Evolutionary conservation across 2,329 filamentous ascomycete genomes (phyloP).

Genomic region (Ceratocystis lukuohia): DNA sequence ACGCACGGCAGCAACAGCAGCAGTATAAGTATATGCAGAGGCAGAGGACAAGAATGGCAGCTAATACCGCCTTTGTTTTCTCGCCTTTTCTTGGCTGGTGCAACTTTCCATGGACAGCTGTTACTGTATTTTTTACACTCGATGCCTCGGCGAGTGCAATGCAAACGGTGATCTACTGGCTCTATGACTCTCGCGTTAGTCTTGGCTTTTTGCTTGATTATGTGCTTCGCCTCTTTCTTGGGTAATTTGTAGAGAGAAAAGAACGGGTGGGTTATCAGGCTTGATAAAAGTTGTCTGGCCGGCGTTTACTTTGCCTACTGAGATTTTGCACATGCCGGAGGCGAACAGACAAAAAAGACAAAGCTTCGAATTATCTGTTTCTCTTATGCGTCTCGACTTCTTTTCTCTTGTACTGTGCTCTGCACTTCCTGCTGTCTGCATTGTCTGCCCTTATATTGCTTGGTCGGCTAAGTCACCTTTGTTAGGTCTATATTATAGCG

Average conservation of each 20-base stretch:
- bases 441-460: not conserved
- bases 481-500: not conserved
- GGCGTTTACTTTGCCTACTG: not conserved
- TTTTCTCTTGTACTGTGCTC: not conserved
- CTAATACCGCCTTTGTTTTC: not conserved
- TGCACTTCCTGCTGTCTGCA: not conserved
- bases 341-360: not conserved
- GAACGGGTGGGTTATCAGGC: not conserved
- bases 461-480: not conserved
- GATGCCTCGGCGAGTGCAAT: no score
- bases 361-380: not conserved
- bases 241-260: not conserved
- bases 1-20: not conserved
- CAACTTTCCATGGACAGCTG: not conserved
- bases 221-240: not conserved
- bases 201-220: not conserved
- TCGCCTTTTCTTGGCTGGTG: not conserved
- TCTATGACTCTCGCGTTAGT: no score
- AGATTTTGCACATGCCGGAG: not conserved
- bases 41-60: not conserved
- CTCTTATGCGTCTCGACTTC: not conserved
- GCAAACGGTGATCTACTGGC: no score
- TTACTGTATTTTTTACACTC: no score
- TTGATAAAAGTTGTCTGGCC: not conserved
- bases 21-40: not conserved